Evolutionary conservation across 2,329 filamentous ascomycete genomes (phyloP), one percentile per base, ranked within the genome.

Genomic region (Didymella pinodella): DNA sequence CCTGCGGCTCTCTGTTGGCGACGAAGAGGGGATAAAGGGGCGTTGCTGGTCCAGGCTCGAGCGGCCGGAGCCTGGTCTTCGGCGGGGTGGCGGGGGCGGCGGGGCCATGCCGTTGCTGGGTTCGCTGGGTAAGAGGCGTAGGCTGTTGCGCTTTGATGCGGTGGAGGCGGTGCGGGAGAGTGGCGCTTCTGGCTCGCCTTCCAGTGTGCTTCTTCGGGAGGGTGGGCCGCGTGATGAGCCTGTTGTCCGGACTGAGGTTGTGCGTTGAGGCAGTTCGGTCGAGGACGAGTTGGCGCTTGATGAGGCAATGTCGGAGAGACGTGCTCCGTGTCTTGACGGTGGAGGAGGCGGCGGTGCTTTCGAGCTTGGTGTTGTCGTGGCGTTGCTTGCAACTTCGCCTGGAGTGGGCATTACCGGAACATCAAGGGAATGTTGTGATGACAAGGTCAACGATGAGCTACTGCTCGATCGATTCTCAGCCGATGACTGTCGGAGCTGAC

Each of bases 311-410:
- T 66, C 66, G 31, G 68, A 57, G 4, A 74, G 49, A 36, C 68
- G 59, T 12, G 73, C 67, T 44, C 73, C 73, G 28, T 74, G 68
- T n/a, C 74, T 67, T n/a, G 73, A 66, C 10, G 67, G 65, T 10
- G 75, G 75, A 16, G 75, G 75, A 28, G 73, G 74, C 7, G 75
- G 75, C 25, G 74, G 73, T 18, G 69, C 64, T 47, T 75, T 70
- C 22, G 65, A 59, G 20, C 60, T 55, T 20, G 69, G 45, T 40
- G 56, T 32, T 40, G 46, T 46, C 10, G 56, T 54, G 8, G 38
- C 32, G 18, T 26, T 50, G 31, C 49, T 54, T 40, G 56, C 56
- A 22, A 46, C 25, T 16, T 54, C 56, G 32, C 50, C 56, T 2
- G 49, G 31, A 14, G 56, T 54, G 25, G 49, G 55, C 2, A 8